Evolutionary conservation across 2,329 filamentous ascomycete genomes (phyloP).

Genomic region (Apiospora arundinis): DNA sequence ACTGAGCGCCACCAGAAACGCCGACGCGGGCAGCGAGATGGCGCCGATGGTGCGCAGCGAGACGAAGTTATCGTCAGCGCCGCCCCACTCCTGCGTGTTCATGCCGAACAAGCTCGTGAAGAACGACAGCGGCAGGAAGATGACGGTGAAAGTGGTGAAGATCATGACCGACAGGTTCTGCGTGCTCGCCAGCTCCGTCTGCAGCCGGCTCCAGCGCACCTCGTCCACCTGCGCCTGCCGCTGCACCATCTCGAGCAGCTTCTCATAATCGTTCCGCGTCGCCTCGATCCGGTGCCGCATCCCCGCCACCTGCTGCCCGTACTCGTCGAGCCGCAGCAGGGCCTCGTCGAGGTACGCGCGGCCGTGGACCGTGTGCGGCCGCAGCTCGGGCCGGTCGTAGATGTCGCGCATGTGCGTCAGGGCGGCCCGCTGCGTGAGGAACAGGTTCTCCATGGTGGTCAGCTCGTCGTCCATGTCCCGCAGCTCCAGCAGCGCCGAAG

Average conservation of each 20-base stretch:
- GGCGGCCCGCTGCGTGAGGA: constrained; percentile 61
- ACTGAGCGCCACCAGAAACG: constrained; percentile 54
- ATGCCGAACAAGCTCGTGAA: constrained; percentile 71
- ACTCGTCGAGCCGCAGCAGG: constrained; percentile 59
- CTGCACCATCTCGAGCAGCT: constrained; percentile 70
- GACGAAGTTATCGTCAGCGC: constrained; percentile 47
- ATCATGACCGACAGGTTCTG: constrained; percentile 70
- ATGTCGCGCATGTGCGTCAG: constrained; percentile 55
- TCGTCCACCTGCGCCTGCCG: constrained; percentile 72
- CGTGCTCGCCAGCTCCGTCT: constrained; percentile 66
- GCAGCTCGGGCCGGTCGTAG: constrained; percentile 50
- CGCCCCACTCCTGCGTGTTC: constrained; percentile 68
- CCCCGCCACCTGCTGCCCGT: constrained; percentile 58
- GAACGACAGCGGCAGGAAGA: constrained; percentile 69
- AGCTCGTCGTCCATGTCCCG: constrained; percentile 71
- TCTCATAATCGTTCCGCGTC: constrained; percentile 68
- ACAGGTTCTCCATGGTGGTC: constrained; percentile 60
- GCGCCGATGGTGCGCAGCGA: constrained; percentile 52
- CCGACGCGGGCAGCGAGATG: constrained; percentile 56
- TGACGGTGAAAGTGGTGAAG: constrained; percentile 68
- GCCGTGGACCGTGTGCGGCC: constrained; percentile 51
- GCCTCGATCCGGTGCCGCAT: constrained; percentile 64
- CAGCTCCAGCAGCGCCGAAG: constrained; percentile 66
- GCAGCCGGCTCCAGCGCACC: constrained; percentile 65
- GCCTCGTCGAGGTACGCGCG: constrained; percentile 60